Percentiles rank a stretch among this genome's conserved stretches.
These are phyloP conservation scores for Sphagnum contortum DNA, from an alignment of 225 moss, liverwort and hornwort genomes.

Conservation along the genomic window DNA sequence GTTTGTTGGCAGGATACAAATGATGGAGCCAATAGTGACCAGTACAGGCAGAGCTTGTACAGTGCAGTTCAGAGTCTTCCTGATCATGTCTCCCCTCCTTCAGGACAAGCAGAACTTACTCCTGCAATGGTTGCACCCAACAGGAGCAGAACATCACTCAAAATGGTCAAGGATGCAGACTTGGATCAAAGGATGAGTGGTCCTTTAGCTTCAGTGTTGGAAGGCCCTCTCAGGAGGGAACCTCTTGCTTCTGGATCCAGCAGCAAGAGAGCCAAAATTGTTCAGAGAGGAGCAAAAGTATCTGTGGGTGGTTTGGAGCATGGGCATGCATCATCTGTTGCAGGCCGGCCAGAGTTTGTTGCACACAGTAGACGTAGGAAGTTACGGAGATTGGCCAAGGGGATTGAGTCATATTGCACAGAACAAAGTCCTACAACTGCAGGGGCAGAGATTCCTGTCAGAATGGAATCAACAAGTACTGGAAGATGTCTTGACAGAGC, in stretches of 20 bases:
- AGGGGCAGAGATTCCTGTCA: not conserved
- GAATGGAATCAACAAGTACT: not conserved
- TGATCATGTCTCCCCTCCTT: not conserved
- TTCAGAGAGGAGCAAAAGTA: conserved; percentile 3
- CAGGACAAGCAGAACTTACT: conserved; percentile 2
- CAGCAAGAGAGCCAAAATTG: conserved; percentile 12
- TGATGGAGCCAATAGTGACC: conserved; percentile 5
- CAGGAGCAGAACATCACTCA: conserved; percentile 25
- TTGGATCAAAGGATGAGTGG: conserved; percentile 5
- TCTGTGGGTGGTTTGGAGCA: not conserved
- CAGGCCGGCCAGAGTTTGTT: not conserved
- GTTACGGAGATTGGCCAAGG: conserved; percentile 8
- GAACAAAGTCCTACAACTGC: conserved; percentile 8
- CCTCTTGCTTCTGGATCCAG: conserved; percentile 6
- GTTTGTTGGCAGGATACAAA: conserved; percentile 11
- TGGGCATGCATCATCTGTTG: not conserved
- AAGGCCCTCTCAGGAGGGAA: conserved; percentile 11
- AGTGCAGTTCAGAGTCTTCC: conserved; percentile 11
- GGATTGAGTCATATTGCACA: conserved; percentile 8
- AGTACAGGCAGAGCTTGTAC: conserved; percentile 9
- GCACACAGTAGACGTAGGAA: conserved; percentile 19
- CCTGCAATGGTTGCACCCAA: conserved; percentile 8
- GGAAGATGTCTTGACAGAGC: conserved; percentile 5
- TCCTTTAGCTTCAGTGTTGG: conserved; percentile 11
- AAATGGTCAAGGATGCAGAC: conserved; percentile 16